A percentile compares a stretch with the other conserved stretches of the same genome.
These are phyloP conservation scores for Spiraea crenata DNA, from an alignment of 331 rosid genomes.

Conservation along the genomic window DNA sequence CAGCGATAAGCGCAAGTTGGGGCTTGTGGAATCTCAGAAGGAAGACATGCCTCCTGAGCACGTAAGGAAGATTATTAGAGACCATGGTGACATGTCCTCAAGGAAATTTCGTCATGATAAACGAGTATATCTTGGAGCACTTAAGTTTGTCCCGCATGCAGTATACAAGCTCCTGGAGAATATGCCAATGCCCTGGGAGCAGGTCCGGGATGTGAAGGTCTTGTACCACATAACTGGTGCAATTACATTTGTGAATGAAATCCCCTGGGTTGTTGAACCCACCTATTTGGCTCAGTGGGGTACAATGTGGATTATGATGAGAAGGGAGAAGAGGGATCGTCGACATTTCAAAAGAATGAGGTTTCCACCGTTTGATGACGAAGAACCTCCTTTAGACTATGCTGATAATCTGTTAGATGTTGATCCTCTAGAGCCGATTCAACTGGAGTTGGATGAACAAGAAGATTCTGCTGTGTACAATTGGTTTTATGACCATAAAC, in stretches of 20 bases:
- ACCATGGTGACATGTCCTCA: slow-evolving; percentile 97
- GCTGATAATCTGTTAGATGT: slow-evolving; percentile 96
- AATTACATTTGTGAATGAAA: slow-evolving; percentile 90
- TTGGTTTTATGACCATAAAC: slow-evolving; percentile 98
- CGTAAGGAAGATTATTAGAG: slow-evolving; percentile 87
- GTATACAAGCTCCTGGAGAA: slow-evolving; percentile 95
- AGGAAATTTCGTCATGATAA: slow-evolving; percentile 95
- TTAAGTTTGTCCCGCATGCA: slow-evolving; percentile 93
- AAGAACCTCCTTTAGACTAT: slow-evolving; percentile 94
- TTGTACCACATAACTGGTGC: slow-evolving; percentile 97
- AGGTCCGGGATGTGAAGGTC: slow-evolving; percentile 98
- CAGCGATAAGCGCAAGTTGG: slow-evolving; percentile 85
- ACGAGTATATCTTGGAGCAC: slow-evolving; percentile 97
- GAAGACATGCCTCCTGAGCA: slow-evolving; percentile 98
- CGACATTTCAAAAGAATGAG: slow-evolving; percentile 98
- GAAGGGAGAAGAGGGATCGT: slow-evolving; percentile 99
- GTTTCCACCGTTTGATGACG: slow-evolving; percentile 99
- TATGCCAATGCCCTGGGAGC: slow-evolving; percentile 99
- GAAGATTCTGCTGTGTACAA: slow-evolving; percentile 94
- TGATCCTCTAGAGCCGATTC: slow-evolving; percentile 96
- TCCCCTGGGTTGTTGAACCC: slow-evolving; percentile 99
- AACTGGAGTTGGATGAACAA: slow-evolving; percentile 89
- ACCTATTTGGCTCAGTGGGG: slow-evolving; percentile 99
- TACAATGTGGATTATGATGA: slow-evolving; percentile 99
- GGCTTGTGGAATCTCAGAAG: slow-evolving; percentile 92